phyloP scores from a whole-genome alignment of 1,139 yeast genomes.

The Yamadazyma oceani region DNA sequence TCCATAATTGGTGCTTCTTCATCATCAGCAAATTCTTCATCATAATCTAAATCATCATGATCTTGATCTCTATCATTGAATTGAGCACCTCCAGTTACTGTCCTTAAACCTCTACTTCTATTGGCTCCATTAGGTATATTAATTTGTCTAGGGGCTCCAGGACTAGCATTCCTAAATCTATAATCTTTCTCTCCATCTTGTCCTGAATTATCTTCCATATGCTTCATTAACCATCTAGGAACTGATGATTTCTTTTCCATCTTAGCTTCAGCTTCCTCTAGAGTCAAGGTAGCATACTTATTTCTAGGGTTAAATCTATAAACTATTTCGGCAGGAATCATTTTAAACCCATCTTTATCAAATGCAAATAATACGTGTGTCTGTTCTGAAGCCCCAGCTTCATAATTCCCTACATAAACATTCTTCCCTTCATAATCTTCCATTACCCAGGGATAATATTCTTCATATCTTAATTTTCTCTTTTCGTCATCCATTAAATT shows the following conservation, averaged over 20 bases:
- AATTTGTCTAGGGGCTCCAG: slow-evolving; percentile 19
- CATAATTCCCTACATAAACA: slow-evolving; percentile 94
- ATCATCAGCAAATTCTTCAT: slow-evolving; percentile 97
- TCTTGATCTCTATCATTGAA: slow-evolving; percentile 67
- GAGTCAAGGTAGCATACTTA: slow-evolving; percentile 86
- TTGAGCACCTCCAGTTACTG: slow-evolving; percentile 55
- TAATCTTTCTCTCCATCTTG: slow-evolving; percentile 46
- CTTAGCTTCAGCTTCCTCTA: slow-evolving; percentile 94
- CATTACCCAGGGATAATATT: slow-evolving; percentile 96
- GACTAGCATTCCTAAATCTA: slow-evolving; percentile 37
- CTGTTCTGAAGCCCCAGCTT: slow-evolving; percentile 87
- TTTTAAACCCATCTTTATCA: slow-evolving; percentile 84
- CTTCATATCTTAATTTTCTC: slow-evolving; percentile 85
- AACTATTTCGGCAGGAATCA: slow-evolving; percentile 94
- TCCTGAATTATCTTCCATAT: slow-evolving; percentile 62
- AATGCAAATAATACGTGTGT: slow-evolving; percentile 79
- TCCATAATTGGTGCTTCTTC: slow-evolving; percentile 98
- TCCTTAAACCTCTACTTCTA: slow-evolving; percentile 44
- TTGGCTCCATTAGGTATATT: slow-evolving; percentile 15
- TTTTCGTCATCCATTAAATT: slow-evolving; percentile 78
- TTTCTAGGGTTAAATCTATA: slow-evolving; percentile 92
- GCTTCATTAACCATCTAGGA: slow-evolving; percentile 96
- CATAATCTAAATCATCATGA: slow-evolving; percentile 90
- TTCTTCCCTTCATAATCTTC: slow-evolving; percentile 94
- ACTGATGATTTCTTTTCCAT: slow-evolving; percentile 81